A percentile compares a stretch with the other conserved stretches of the same genome.
phyloP scores from a whole-genome alignment of 2,329 filamentous ascomycete species.

The Botrytis aclada region DNA sequence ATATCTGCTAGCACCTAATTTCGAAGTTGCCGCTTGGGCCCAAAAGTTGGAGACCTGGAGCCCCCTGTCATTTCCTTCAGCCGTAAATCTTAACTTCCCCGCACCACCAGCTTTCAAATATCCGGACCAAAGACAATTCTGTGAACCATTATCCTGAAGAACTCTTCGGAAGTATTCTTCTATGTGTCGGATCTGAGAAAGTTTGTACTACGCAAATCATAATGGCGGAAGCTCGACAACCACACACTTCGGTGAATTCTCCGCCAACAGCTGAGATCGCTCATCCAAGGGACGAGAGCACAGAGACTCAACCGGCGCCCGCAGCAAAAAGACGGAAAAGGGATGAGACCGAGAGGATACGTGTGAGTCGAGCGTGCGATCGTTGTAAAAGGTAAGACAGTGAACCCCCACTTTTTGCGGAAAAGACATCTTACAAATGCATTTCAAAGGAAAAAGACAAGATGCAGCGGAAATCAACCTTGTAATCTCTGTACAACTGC shows the following conservation, averaged over 20 bases:
- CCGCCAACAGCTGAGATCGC: not conserved
- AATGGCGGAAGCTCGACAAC: constrained; percentile 7
- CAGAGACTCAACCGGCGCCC: not conserved
- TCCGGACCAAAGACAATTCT: not conserved
- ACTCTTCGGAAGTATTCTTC: not conserved
- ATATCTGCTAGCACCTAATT: not conserved
- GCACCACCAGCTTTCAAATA: constrained; percentile 1
- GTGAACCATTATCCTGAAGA: not conserved
- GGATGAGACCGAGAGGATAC: constrained; percentile 23
- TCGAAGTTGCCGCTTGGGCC: not conserved
- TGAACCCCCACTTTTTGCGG: too few relatives aligned
- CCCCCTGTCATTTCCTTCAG: not conserved
- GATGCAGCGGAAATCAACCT: constrained; percentile 42
- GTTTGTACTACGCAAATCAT: not conserved
- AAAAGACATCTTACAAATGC: not conserved
- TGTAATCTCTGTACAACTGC: constrained; percentile 39
- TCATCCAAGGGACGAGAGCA: not conserved
- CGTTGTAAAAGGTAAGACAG: constrained; percentile 46
- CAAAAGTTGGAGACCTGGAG: not conserved
- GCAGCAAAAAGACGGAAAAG: constrained; percentile 25
- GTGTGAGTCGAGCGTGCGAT: constrained; percentile 48
- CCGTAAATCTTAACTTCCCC: not conserved
- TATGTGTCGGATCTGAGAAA: not conserved
- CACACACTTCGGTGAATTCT: not conserved
- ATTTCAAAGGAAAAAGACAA: constrained; percentile 40